Evolutionary conservation across 176 grass and related monocot genomes (phyloP).

Genomic region (Pharus latifolius): DNA sequence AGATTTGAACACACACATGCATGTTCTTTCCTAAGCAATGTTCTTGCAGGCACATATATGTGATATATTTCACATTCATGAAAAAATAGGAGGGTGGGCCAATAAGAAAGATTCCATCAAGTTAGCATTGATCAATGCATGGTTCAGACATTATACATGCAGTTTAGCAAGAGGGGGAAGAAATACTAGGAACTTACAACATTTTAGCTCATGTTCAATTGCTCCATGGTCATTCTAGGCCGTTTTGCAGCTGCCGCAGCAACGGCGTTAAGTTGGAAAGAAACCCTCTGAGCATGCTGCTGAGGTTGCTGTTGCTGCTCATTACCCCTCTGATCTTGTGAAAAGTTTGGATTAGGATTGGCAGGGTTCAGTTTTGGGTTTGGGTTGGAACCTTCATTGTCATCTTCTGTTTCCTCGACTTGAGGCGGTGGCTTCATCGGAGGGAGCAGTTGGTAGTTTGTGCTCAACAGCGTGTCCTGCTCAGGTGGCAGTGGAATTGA

Average conservation of each 20-base stretch:
- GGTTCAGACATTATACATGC: no score
- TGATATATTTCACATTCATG: background rate
- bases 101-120: background rate
- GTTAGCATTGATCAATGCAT: background rate
- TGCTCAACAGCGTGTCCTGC: constrained; percentile 75
- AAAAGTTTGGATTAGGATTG: constrained; percentile 24
- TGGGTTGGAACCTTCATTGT: constrained; percentile 18
- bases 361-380: background rate
- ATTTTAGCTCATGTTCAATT: constrained; percentile 28
- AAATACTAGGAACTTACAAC: background rate
- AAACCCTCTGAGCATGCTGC: constrained; percentile 66
- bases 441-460: constrained; percentile 67
- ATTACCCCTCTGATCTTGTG: constrained; percentile 33
- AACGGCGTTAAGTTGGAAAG: constrained; percentile 64
- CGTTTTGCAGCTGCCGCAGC: constrained; percentile 45
- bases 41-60: background rate
- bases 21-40: background rate
- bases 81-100: background rate
- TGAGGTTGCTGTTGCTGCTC: constrained; percentile 41
- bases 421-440: constrained; percentile 41
- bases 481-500: constrained; percentile 79
- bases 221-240: constrained; percentile 39
- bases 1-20: no score
- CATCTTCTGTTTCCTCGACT: constrained; percentile 66
- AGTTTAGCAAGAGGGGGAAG: background rate